Conservation (phyloP, 768 basidiomycete genomes). For the Tulasnella sp. region DNA sequence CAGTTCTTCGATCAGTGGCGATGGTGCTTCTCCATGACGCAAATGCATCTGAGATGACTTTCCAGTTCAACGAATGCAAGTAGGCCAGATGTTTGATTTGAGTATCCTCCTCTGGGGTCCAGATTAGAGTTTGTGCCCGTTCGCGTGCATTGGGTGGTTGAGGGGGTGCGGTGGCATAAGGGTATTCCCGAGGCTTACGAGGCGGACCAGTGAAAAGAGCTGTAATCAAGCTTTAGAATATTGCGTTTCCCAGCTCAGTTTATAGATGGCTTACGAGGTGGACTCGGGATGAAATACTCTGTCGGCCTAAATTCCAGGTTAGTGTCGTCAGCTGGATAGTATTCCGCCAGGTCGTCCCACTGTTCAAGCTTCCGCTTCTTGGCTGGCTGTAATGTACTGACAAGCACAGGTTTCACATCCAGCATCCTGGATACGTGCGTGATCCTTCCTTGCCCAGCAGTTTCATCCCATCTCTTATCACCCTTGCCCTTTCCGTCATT, state of each 20-base stretch:
- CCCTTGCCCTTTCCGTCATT: slow-evolving; percentile 37
- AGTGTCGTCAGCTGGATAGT: slow-evolving; percentile 17
- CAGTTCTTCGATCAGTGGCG: slow-evolving; percentile 27
- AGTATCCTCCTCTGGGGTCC: slow-evolving; percentile 28
- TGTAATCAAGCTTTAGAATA: slow-evolving; percentile 5
- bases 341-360: slow-evolving; percentile 44
- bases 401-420: slow-evolving; percentile 66
- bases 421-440: slow-evolving; percentile 67
- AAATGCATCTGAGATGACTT: slow-evolving; percentile 33
- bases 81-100: slow-evolving; percentile 26
- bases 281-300: slow-evolving; percentile 13
- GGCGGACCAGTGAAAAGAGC: slow-evolving; percentile 8
- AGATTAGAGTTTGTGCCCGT: slow-evolving; percentile 8
- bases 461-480: slow-evolving; percentile 63
- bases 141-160: slow-evolving; percentile 10
- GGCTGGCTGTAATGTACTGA: slow-evolving; percentile 73
- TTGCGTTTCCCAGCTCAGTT: neutral
- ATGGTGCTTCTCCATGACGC: slow-evolving; percentile 30
- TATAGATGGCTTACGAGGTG: slow-evolving; percentile 16
- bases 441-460: slow-evolving; percentile 52
- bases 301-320: slow-evolving; percentile 12
- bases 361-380: slow-evolving; percentile 52
- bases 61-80: slow-evolving; percentile 33
- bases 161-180: neutral
- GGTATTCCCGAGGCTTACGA: slow-evolving; percentile 7